These are phyloP conservation scores for Colletotrichum cereale DNA, from an alignment of 2,329 filamentous ascomycete species.

Conservation along the genomic window DNA sequence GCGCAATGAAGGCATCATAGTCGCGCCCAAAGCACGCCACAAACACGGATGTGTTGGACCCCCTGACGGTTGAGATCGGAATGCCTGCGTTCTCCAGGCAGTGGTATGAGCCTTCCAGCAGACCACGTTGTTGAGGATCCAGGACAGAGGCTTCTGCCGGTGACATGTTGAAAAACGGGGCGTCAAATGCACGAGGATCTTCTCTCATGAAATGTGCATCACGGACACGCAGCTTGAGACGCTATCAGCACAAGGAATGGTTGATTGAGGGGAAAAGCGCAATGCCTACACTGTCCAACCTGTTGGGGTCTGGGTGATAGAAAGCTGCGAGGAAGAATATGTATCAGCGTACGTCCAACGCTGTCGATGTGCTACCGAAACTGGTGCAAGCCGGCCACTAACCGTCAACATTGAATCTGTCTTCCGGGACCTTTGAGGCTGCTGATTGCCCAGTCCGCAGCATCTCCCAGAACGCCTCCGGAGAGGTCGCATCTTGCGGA, in stretches of 20 bases:
- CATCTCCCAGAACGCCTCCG: conserved; percentile 19
- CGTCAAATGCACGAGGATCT: conserved; percentile 21
- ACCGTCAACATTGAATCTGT: conserved; percentile 13
- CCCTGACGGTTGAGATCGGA: conserved; percentile 55
- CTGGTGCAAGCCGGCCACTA: neutral
- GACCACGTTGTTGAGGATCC: conserved; percentile 64
- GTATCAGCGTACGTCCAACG: too few species aligned
- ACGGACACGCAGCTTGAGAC: too few species aligned
- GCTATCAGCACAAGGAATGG: too few species aligned
- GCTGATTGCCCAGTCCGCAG: neutral
- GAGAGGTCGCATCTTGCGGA: conserved; percentile 33
- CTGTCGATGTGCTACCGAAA: too few species aligned
- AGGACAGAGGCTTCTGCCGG: conserved; percentile 43
- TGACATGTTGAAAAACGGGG: conserved; percentile 31
- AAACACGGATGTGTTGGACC: conserved; percentile 60
- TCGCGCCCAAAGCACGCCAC: conserved; percentile 62
- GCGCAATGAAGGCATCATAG: conserved; percentile 51
- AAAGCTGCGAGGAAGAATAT: neutral
- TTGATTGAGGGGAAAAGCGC: too few species aligned
- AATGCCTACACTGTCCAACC: conserved; percentile 14
- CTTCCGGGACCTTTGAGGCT: neutral
- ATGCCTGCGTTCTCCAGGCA: conserved; percentile 63
- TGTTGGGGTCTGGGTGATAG: conserved; percentile 12
- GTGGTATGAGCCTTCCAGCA: conserved; percentile 64
- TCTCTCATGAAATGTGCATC: conserved; percentile 26